Evolutionary conservation across 2,329 filamentous ascomycete genomes (phyloP).

Genomic region (Aurifilum marmelostoma): DNA sequence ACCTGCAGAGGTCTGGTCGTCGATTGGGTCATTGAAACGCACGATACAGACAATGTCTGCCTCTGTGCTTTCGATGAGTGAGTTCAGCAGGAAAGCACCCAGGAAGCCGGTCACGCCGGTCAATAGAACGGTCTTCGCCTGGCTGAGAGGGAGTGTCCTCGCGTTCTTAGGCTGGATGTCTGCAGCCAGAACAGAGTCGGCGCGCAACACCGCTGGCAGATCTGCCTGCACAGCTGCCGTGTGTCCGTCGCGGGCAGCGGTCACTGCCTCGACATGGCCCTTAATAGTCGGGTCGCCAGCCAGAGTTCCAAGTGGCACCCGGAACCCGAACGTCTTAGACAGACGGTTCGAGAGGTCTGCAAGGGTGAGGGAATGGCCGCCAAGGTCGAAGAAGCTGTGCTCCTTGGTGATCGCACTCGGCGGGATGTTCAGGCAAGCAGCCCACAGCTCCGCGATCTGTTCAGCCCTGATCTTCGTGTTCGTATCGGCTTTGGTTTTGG

Average conservation of each 20-base stretch:
- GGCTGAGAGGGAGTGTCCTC: conserved; percentile 60
- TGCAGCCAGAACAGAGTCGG: conserved; percentile 68
- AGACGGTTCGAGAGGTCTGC: conserved; percentile 75
- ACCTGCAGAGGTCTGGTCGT: conserved; percentile 66
- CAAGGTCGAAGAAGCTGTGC: conserved; percentile 80
- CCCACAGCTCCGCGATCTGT: conserved; percentile 73
- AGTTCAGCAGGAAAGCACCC: conserved; percentile 73
- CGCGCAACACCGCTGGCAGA: conserved; percentile 68
- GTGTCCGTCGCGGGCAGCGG: conserved; percentile 70
- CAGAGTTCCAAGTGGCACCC: conserved; percentile 70
- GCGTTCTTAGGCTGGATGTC: conserved; percentile 65
- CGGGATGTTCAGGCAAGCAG: conserved; percentile 68
- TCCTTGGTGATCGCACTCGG: conserved; percentile 65
- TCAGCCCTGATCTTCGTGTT: conserved; percentile 69
- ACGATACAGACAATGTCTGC: conserved; percentile 75
- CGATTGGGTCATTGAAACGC: conserved; percentile 68
- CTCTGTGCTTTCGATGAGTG: conserved; percentile 68
- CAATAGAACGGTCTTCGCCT: conserved; percentile 70
- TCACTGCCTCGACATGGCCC: conserved; percentile 73
- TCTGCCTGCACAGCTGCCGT: conserved; percentile 77
- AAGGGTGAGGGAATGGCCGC: conserved; percentile 77
- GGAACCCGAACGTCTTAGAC: conserved; percentile 71
- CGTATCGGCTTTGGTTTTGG: conserved; percentile 49
- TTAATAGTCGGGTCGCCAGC: conserved; percentile 72
- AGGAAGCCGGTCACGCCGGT: conserved; percentile 79